These are phyloP conservation scores for Hymenoscyphus fructigenus DNA, from an alignment of 2,329 filamentous ascomycete species.

Conservation along the genomic window DNA sequence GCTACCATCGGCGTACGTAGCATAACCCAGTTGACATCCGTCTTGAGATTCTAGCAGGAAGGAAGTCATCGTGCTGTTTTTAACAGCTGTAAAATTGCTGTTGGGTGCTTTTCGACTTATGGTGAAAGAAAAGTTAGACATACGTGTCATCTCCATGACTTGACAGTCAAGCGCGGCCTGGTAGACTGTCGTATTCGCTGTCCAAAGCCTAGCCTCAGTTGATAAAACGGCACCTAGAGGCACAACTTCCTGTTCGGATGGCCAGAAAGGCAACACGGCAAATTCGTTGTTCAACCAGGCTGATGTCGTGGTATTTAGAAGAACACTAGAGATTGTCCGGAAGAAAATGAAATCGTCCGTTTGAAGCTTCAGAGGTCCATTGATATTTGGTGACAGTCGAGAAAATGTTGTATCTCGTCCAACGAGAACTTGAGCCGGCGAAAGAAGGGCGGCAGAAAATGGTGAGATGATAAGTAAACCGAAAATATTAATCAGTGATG, in stretches of 20 bases:
- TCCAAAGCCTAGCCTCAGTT: constrained; percentile 12
- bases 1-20: neutral
- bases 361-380: constrained; percentile 10
- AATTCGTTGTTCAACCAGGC: constrained; percentile 23
- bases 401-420: constrained; percentile 9
- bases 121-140: constrained; percentile 13
- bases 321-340: constrained; percentile 18
- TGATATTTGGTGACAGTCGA: constrained; percentile 3
- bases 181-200: constrained; percentile 20
- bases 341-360: constrained; percentile 18
- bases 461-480: constrained; percentile 19
- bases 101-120: constrained; percentile 3
- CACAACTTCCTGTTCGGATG: constrained; percentile 6
- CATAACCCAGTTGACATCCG: constrained; percentile 19
- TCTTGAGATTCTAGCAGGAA: constrained; percentile 19
- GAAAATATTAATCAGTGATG: constrained; percentile 18
- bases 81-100: neutral
- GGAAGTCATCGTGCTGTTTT: constrained; percentile 12
- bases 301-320: constrained; percentile 20
- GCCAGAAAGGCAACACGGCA: constrained; percentile 22
- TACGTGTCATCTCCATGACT: constrained; percentile 14
- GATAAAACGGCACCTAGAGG: constrained; percentile 14
- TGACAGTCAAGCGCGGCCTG: constrained; percentile 16
- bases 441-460: constrained; percentile 21
- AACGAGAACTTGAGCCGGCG: constrained; percentile 12